A percentile compares a stretch with the other conserved stretches of the same genome.
These are phyloP conservation scores for Eutrema japonicum DNA, from an alignment of 345 rosid species.

Conservation along the genomic window DNA sequence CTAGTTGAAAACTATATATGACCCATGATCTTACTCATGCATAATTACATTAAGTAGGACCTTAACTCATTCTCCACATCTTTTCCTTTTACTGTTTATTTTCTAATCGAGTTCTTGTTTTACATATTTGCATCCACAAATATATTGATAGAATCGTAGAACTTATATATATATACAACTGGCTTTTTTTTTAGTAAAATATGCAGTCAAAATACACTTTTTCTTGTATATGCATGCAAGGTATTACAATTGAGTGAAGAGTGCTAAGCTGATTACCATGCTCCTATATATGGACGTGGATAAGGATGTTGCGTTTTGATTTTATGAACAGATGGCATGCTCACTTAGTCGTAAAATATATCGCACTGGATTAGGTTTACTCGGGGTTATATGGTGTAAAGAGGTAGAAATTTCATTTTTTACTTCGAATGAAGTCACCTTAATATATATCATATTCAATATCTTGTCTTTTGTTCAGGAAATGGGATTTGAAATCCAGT, in stretches of 20 bases:
- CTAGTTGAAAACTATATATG: conserved; percentile 43
- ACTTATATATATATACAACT: neutral
- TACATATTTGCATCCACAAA: conserved; percentile 21
- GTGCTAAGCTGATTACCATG: too few relatives aligned
- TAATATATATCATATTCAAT: neutral
- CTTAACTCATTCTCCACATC: conserved; percentile 20
- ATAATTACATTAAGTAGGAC: conserved; percentile 44
- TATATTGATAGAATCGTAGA: conserved; percentile 1
- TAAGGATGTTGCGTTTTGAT: too few relatives aligned
- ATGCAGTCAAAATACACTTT: neutral
- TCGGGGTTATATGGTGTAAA: too few relatives aligned
- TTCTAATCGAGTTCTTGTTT: conserved; percentile 7
- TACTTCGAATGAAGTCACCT: too few relatives aligned
- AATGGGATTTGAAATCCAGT: neutral
- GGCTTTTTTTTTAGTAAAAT: neutral
- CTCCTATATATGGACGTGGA: too few relatives aligned
- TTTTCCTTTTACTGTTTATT: conserved; percentile 3
- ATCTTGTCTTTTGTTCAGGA: neutral
- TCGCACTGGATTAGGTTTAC: too few relatives aligned
- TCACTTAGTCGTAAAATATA: too few relatives aligned
- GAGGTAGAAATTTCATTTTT: too few relatives aligned
- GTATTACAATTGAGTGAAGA: too few relatives aligned
- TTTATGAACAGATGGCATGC: too few relatives aligned
- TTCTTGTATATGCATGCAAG: neutral
- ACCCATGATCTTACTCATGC: conserved; percentile 36